Conservation (phyloP, 805 yeast species). For the Starmerella vitae region DNA sequence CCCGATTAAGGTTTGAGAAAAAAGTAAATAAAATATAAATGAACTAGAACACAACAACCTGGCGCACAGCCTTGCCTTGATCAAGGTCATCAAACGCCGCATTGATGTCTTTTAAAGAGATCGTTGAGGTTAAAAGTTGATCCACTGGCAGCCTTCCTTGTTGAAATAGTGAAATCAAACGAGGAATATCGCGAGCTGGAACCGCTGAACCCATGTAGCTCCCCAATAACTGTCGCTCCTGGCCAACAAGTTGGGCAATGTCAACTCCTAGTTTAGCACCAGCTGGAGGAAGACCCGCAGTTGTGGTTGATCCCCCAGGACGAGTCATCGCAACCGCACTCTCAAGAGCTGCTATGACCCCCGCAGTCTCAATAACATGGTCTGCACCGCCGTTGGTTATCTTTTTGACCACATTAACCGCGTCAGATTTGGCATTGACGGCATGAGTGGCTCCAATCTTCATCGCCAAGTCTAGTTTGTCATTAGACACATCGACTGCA, state of each 20-base stretch:
- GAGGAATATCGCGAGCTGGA: conserved; percentile 88
- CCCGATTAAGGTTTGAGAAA: too few species aligned
- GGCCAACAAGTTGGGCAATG: conserved; percentile 95
- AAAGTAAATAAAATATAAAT: too few species aligned
- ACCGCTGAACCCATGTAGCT: conserved; percentile 95
- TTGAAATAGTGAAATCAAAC: conserved; percentile 72
- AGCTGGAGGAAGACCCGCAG: conserved; percentile 98
- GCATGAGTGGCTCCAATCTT: conserved; percentile 93
- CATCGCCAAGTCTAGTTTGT: conserved; percentile 69
- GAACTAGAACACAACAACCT: conserved; percentile 41
- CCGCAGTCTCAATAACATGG: conserved; percentile 94
- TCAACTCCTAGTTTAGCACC: conserved; percentile 75
- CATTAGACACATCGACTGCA: conserved; percentile 74
- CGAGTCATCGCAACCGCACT: conserved; percentile 91
- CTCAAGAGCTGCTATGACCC: conserved; percentile 90
- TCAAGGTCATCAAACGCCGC: conserved; percentile 89
- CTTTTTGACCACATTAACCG: conserved; percentile 62
- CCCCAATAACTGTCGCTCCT: conserved; percentile 98
- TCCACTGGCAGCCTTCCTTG: conserved; percentile 73
- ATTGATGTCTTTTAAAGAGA: conserved; percentile 64
- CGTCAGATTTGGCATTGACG: conserved; percentile 66
- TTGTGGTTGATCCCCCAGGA: conserved; percentile 87
- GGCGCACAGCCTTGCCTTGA: conserved; percentile 82
- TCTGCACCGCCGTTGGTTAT: conserved; percentile 95
- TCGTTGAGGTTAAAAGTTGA: conserved; percentile 85